These are phyloP conservation scores for Microsporum ferrugineum DNA, from an alignment of 2,329 filamentous ascomycete species.

Conservation along the genomic window DNA sequence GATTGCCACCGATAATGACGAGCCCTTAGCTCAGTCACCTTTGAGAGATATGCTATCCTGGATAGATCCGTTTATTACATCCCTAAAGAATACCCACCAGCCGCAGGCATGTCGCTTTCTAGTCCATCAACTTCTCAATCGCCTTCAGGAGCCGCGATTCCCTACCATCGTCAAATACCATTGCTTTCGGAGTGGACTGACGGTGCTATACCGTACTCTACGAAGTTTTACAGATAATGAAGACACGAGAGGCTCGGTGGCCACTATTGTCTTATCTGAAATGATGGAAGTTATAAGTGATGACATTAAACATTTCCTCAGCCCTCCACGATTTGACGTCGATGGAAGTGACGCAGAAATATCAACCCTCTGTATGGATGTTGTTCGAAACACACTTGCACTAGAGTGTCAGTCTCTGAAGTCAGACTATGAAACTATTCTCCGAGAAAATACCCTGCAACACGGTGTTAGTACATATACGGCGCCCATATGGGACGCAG, in stretches of 20 bases:
- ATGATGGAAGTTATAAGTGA: conserved; percentile 37
- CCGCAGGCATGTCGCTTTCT: conserved; percentile 72
- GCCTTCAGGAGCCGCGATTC: conserved; percentile 33
- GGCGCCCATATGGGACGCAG: conserved; percentile 64
- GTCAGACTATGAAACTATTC: conserved; percentile 57
- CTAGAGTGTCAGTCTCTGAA: conserved; percentile 61
- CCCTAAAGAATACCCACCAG: conserved; percentile 62
- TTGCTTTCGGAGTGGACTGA: conserved; percentile 37
- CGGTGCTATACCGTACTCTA: conserved; percentile 36
- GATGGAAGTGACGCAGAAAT: conserved; percentile 42
- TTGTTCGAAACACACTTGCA: conserved; percentile 55
- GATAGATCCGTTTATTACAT: conserved; percentile 66
- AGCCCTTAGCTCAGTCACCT: conserved; percentile 43
- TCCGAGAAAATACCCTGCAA: conserved; percentile 50
- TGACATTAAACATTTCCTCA: conserved; percentile 47
- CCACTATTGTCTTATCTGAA: conserved; percentile 38
- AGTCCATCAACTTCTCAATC: conserved; percentile 60
- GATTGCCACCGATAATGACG: conserved; percentile 43
- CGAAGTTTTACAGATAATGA: conserved; percentile 39
- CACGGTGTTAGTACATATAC: conserved; percentile 60
- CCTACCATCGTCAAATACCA: conserved; percentile 34
- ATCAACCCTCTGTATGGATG: conserved; percentile 47
- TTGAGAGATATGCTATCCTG: conserved; percentile 59
- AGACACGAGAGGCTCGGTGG: conserved; percentile 34
- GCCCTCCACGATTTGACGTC: conserved; percentile 40